phyloP scores from a whole-genome alignment of 495 filamentous ascomycete species.

The Hyphodiscus hymeniophilus region DNA sequence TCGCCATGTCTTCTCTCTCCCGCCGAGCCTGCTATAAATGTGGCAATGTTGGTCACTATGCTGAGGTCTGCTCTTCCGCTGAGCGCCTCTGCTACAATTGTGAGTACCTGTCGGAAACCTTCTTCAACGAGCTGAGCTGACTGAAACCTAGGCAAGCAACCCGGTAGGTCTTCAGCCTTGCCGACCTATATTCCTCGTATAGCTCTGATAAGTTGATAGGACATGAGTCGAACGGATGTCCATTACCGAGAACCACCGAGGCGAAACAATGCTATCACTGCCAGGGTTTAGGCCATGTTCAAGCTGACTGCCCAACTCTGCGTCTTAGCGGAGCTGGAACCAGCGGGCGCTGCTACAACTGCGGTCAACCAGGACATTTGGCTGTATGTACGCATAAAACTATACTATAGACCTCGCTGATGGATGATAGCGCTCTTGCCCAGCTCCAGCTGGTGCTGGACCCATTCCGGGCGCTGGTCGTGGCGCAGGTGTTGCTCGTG shows the following conservation, averaged over 20 bases:
- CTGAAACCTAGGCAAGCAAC: slow-evolving; percentile 61
- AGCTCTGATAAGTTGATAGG: slow-evolving; percentile 45
- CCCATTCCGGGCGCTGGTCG: slow-evolving; percentile 49
- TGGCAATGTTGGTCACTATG: slow-evolving; percentile 98
- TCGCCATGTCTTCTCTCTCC: slow-evolving; percentile 80
- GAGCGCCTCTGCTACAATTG: slow-evolving; percentile 99
- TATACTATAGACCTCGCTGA: slow-evolving; percentile 6
- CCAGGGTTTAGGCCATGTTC: slow-evolving; percentile 95
- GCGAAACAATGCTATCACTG: slow-evolving; percentile 99
- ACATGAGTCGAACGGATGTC: slow-evolving; percentile 96
- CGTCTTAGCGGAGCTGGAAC: slow-evolving; percentile 73
- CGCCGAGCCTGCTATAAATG: slow-evolving; percentile 99
- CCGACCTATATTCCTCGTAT: background rate
- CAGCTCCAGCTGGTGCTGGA: slow-evolving; percentile 51
- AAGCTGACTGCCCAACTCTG: slow-evolving; percentile 97
- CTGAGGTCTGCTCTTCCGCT: slow-evolving; percentile 93
- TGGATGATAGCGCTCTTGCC: slow-evolving; percentile 65
- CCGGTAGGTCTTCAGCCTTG: slow-evolving; percentile 46
- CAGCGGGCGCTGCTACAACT: slow-evolving; percentile 91
- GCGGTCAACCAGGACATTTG: slow-evolving; percentile 85
- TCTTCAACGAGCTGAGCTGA: slow-evolving; percentile 12
- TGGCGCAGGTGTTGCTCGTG: slow-evolving; percentile 54
- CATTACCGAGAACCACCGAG: slow-evolving; percentile 91
- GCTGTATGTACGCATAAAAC: slow-evolving; percentile 32
- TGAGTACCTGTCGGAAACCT: slow-evolving; percentile 32